These are phyloP conservation scores for Secale cereale DNA, from an alignment of 176 grass and related monocot species.

Conservation along the genomic window DNA sequence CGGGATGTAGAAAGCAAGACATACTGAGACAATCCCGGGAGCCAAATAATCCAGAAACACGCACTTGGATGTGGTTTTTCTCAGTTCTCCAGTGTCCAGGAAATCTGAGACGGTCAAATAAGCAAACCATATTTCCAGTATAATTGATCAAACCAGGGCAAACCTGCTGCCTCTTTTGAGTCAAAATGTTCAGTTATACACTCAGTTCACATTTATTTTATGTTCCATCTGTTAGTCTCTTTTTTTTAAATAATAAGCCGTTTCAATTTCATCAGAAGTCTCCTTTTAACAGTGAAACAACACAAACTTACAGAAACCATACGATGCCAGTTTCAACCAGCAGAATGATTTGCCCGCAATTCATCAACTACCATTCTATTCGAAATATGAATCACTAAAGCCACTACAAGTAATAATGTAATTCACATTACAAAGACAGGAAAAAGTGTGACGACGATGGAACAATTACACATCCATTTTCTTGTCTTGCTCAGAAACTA, in stretches of 20 bases:
- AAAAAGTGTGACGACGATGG: not conserved
- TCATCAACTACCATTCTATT: not conserved
- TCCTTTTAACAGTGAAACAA: not conserved
- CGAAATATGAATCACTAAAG: not conserved
- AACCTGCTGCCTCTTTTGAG: not conserved
- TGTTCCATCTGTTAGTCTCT: not conserved
- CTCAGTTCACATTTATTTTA: not conserved
- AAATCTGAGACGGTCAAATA: too few relatives aligned
- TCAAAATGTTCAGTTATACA: not conserved
- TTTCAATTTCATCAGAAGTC: not conserved
- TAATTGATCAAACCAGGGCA: not conserved
- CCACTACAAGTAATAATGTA: not conserved
- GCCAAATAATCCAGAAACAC: too few relatives aligned
- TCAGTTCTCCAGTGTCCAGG: too few relatives aligned
- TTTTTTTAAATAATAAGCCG: not conserved
- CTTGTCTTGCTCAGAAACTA: not conserved
- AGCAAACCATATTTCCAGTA: not conserved
- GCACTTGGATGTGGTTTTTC: too few relatives aligned
- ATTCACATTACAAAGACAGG: not conserved
- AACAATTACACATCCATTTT: not conserved
- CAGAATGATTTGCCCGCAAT: not conserved
- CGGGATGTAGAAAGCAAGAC: too few relatives aligned
- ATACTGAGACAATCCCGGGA: too few relatives aligned
- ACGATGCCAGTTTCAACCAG: not conserved
- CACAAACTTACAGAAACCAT: not conserved